These are phyloP conservation scores for Suillus brevipes DNA, from an alignment of 768 basidiomycete species.

Conservation along the genomic window DNA sequence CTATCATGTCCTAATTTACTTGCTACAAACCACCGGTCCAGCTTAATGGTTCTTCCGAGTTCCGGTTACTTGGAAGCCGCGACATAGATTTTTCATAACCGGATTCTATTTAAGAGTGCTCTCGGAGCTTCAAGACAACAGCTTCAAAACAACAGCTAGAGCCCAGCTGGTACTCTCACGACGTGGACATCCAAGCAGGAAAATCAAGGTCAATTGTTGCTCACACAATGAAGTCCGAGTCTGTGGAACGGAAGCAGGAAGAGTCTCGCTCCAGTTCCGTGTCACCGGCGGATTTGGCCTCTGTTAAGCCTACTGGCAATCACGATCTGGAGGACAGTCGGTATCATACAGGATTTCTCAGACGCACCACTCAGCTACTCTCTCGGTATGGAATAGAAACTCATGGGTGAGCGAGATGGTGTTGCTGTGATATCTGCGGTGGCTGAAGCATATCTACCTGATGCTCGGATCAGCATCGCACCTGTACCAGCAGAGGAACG, in stretches of 20 bases:
- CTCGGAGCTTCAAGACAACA: neutral
- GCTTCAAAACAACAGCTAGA: neutral
- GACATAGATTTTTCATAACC: neutral
- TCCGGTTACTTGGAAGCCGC: neutral
- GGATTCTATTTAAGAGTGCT: neutral
- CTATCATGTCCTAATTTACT: neutral
- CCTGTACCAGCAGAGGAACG: slow-evolving; percentile 39
- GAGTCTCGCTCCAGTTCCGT: neutral
- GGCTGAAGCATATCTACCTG: neutral
- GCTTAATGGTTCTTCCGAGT: too few relatives aligned
- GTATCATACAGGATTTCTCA: slow-evolving; percentile 12
- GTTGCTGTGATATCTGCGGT: neutral
- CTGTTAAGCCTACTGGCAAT: neutral
- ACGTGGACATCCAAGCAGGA: neutral
- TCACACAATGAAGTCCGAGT: neutral
- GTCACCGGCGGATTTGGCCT: neutral
- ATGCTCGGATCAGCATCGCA: slow-evolving; percentile 31
- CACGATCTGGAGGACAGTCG: neutral
- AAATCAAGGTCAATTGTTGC: neutral
- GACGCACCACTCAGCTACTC: slow-evolving; percentile 29
- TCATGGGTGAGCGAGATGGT: slow-evolving; percentile 34
- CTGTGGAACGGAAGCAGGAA: neutral
- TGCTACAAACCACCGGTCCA: neutral
- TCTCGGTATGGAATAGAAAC: slow-evolving; percentile 41
- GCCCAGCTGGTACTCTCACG: neutral